Percentiles rank a stretch among this genome's conserved stretches.
Evolutionary conservation across 176 grass and related monocot species (phyloP).

Genomic region (Hyparrhenia diplandra): DNA sequence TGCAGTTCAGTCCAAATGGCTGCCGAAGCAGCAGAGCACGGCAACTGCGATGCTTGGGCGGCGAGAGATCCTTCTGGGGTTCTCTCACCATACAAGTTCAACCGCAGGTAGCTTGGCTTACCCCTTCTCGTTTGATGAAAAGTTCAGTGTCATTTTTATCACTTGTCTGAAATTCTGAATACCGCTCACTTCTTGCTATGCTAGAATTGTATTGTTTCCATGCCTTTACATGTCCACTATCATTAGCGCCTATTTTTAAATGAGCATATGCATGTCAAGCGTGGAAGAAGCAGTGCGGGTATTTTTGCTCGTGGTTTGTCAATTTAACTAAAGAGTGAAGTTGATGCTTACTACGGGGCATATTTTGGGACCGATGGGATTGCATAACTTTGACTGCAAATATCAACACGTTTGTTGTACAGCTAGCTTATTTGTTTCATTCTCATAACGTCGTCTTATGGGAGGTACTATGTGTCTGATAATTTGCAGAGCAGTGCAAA

Average conservation of each 20-base stretch:
- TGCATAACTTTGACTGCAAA: too few species aligned
- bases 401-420: too few species aligned
- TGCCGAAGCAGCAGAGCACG: constrained; percentile 19
- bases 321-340: not conserved
- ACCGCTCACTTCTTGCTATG: not conserved
- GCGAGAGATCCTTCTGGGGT: constrained; percentile 57
- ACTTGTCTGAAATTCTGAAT: too few species aligned
- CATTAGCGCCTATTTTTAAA: not conserved
- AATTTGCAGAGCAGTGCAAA: constrained; percentile 30
- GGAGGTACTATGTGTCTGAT: not conserved
- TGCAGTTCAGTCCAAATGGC: constrained; percentile 37
- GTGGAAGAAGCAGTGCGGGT: not conserved
- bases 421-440: too few species aligned
- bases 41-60: constrained; percentile 67
- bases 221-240: not conserved
- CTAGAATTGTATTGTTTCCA: not conserved
- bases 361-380: too few species aligned
- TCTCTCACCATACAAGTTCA: constrained; percentile 63
- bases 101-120: constrained; percentile 35
- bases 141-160: not conserved
- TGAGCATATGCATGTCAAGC: not conserved
- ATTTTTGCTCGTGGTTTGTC: not conserved
- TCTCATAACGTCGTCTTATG: too few species aligned
- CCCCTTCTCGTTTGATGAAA: not conserved
- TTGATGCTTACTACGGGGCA: too few species aligned